Evolutionary conservation across 805 yeast species (phyloP), one percentile per base, ranked within the genome.

Genomic region (Candida anglica): DNA sequence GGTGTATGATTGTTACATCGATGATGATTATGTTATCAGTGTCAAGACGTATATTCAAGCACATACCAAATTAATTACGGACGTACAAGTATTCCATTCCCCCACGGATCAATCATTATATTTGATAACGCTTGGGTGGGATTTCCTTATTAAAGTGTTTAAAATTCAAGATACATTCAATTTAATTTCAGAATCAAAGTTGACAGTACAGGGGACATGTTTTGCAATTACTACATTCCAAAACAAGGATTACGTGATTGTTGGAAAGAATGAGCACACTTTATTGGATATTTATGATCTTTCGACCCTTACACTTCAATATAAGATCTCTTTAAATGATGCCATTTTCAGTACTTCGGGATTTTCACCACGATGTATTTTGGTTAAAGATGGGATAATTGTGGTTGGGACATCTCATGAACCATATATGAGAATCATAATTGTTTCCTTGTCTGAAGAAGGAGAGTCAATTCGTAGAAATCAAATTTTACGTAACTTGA

Each of bases 321-420:
- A 61, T 32, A 68, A 69, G 40, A 50, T 84, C 5, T 79, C 91
- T 0, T 56, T 83, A 30, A 83, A 81, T 52, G 88, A 79, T 50
- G 81, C 93, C 0, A 83, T 82, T 46, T 85, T 82, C 42, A 69
- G 81, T 5, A 70, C 76, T 15, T 72, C 75, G 44, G 71, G 79
- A 0, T 85, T 85, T 53, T 70, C 79, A 13, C 81, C 85, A 10
- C 66, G 75, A 67, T 44, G 58, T 7, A 56, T 76, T 6, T 36
- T 40, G 0, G 36, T 40, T n/a, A 24, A 23, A 3, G 35, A 34
- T 2, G 61, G 64, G 0, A 42, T 66, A 16, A 48, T 82, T 11
- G 77, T 81, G 0, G 71, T 84, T 6, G 86, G 79, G 0, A 86
- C 96, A 0, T 79, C 88, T 1, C 91, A 86, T 47, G 71, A 74